Evolutionary conservation across 176 grass and related monocot genomes (phyloP).

Genomic region (Carex cristatella): DNA sequence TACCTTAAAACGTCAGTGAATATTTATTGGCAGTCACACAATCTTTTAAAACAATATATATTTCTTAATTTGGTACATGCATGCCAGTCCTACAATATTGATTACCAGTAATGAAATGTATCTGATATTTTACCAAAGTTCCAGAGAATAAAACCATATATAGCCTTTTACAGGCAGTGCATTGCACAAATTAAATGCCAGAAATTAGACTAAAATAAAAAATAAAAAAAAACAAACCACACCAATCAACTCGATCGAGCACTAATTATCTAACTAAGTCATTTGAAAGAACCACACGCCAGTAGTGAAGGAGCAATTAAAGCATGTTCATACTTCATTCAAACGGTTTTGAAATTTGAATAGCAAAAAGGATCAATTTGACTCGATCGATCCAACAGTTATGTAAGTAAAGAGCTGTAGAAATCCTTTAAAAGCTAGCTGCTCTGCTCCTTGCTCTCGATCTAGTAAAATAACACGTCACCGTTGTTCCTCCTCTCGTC

Average conservation of each 20-base stretch:
- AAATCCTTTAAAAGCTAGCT: background rate
- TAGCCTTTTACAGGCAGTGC: background rate
- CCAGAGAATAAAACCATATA: background rate
- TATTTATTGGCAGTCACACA: constrained; percentile 19
- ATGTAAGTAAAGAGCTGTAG: background rate
- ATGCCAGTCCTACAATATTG: background rate
- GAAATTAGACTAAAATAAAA: background rate
- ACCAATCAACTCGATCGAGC: background rate
- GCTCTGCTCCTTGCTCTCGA: background rate
- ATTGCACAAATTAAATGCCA: constrained; percentile 2
- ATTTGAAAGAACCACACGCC: constrained; percentile 2
- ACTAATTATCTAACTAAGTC: background rate
- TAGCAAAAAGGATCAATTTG: background rate
- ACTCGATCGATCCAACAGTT: background rate
- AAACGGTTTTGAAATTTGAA: background rate
- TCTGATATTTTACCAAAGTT: background rate
- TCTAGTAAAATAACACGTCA: background rate
- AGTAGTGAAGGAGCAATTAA: background rate
- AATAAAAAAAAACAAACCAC: constrained; percentile 9
- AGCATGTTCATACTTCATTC: background rate
- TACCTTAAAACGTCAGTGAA: constrained; percentile 1
- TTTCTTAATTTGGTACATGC: constrained; percentile 14
- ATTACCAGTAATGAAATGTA: constrained; percentile 4
- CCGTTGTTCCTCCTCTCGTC: constrained; percentile 11
- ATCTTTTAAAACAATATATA: background rate